A percentile compares a stretch with the other conserved stretches of the same genome.
These are phyloP conservation scores for Candida odintsovae DNA, from an alignment of 805 yeast species.

Conservation along the genomic window DNA sequence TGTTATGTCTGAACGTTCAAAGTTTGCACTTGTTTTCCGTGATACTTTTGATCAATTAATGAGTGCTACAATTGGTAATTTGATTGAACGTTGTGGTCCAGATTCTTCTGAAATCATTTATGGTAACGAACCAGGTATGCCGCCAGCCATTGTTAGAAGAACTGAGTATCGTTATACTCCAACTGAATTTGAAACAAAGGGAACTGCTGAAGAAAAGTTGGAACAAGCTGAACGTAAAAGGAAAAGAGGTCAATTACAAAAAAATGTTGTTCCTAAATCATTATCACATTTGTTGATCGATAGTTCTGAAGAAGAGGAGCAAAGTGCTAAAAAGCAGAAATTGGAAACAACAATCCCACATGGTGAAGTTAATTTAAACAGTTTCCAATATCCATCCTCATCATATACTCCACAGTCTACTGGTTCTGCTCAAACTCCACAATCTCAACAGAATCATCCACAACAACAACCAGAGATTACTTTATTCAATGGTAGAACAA, in stretches of 20 bases:
- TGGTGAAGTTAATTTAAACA: conserved; percentile 13
- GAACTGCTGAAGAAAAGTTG: conserved; percentile 33
- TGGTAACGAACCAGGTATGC: conserved; percentile 43
- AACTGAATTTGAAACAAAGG: conserved; percentile 16
- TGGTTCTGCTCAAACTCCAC: conserved; percentile 3
- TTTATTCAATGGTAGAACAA: conserved; percentile 39
- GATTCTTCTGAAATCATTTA: conserved; percentile 53
- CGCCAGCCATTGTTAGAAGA: conserved; percentile 51
- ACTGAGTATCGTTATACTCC: conserved; percentile 24
- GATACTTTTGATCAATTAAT: conserved; percentile 64
- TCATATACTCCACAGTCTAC: conserved; percentile 2
- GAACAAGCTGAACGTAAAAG: conserved; percentile 44
- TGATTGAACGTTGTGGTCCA: conserved; percentile 59
- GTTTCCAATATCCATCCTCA: conserved; percentile 15
- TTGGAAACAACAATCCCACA: conserved; percentile 9
- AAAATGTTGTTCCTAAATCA: conserved; percentile 49
- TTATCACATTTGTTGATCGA: conserved; percentile 41
- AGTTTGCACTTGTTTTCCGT: conserved; percentile 54
- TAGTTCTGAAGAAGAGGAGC: conserved; percentile 21
- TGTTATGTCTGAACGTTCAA: conserved; percentile 62
- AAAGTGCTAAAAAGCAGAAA: conserved; percentile 8
- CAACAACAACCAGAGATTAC: conserved; percentile 16
- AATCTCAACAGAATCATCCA: conserved; percentile 9
- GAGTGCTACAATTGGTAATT: conserved; percentile 58
- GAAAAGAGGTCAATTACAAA: conserved; percentile 45